These are phyloP conservation scores for Penicillium silybi DNA, from an alignment of 495 filamentous ascomycete species.

Conservation along the genomic window DNA sequence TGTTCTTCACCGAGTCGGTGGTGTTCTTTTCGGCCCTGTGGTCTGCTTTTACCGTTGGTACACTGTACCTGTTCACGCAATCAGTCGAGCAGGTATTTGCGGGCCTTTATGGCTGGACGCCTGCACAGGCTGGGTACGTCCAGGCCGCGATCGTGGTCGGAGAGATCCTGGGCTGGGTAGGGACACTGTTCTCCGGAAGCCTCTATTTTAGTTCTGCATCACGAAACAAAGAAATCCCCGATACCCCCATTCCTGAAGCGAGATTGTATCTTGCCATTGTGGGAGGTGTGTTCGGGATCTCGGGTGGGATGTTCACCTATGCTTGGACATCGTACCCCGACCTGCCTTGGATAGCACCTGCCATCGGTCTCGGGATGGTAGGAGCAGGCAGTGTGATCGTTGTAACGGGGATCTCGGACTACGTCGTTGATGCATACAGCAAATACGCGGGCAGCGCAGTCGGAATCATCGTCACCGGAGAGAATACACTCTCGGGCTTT, in stretches of 20 bases:
- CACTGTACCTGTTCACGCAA: slow-evolving; percentile 48
- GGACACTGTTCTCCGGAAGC: slow-evolving; percentile 20
- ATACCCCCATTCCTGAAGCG: slow-evolving; percentile 35
- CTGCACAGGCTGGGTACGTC: slow-evolving; percentile 32
- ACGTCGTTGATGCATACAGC: slow-evolving; percentile 32
- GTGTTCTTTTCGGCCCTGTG: slow-evolving; percentile 48
- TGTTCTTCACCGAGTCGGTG: slow-evolving; percentile 53
- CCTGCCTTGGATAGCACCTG: slow-evolving; percentile 35
- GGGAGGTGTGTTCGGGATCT: slow-evolving; percentile 27
- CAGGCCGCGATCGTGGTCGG: slow-evolving; percentile 39
- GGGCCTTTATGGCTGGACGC: slow-evolving; percentile 30
- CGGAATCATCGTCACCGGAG: slow-evolving; percentile 32
- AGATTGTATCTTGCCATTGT: slow-evolving; percentile 31
- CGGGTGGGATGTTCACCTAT: slow-evolving; percentile 38
- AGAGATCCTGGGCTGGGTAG: slow-evolving; percentile 26
- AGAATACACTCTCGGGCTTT: slow-evolving; percentile 36
- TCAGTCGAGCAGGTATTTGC: slow-evolving; percentile 40
- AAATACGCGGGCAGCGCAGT: slow-evolving; percentile 34
- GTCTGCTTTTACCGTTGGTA: slow-evolving; percentile 50
- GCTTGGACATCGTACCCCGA: slow-evolving; percentile 34
- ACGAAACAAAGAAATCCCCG: slow-evolving; percentile 28
- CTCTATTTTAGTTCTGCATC: slow-evolving; percentile 29
- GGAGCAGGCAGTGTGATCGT: slow-evolving; percentile 28
- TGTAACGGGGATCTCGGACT: slow-evolving; percentile 28
- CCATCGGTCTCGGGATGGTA: slow-evolving; percentile 36